Evolutionary conservation across 768 basidiomycete genomes (phyloP).

Genomic region (Naganishia friedmannii): DNA sequence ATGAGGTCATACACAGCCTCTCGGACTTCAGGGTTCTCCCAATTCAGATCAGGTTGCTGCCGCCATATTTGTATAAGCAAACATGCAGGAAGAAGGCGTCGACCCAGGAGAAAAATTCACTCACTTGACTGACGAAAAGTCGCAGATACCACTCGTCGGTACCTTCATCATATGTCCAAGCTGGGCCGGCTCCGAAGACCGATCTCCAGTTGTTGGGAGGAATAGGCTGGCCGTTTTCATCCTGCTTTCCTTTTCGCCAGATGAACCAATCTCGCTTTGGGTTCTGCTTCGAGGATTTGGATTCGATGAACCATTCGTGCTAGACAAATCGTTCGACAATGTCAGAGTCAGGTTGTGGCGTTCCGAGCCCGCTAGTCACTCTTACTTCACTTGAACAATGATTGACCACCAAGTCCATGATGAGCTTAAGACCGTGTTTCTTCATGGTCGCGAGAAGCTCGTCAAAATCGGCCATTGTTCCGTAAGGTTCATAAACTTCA

Average conservation of each 20-base stretch:
- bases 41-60: conserved; percentile 74
- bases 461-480: conserved; percentile 20
- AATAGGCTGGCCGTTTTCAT: conserved; percentile 58
- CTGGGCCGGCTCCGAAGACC: conserved; percentile 24
- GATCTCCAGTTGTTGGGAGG: conserved; percentile 71
- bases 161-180: conserved; percentile 29
- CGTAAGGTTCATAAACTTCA: conserved; percentile 62
- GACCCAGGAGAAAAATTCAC: background rate
- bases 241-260: conserved; percentile 64
- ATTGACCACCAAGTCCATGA: conserved; percentile 77
- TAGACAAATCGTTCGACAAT: conserved; percentile 40
- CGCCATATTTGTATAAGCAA: too few relatives aligned
- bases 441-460: conserved; percentile 54
- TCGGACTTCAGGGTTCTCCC: conserved; percentile 64
- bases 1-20: conserved; percentile 59
- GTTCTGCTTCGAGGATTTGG: conserved; percentile 57
- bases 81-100: background rate
- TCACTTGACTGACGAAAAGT: conserved; percentile 32
- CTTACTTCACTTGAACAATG: conserved; percentile 53
- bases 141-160: conserved; percentile 31
- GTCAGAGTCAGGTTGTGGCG: background rate
- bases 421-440: conserved; percentile 66
- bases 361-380: background rate
- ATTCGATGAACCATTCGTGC: conserved; percentile 71
- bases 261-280: conserved; percentile 74